Evolutionary conservation across 768 basidiomycete genomes (phyloP), one percentile per base, ranked within the genome.

Genomic region (Phlegmacium glaucopus): DNA sequence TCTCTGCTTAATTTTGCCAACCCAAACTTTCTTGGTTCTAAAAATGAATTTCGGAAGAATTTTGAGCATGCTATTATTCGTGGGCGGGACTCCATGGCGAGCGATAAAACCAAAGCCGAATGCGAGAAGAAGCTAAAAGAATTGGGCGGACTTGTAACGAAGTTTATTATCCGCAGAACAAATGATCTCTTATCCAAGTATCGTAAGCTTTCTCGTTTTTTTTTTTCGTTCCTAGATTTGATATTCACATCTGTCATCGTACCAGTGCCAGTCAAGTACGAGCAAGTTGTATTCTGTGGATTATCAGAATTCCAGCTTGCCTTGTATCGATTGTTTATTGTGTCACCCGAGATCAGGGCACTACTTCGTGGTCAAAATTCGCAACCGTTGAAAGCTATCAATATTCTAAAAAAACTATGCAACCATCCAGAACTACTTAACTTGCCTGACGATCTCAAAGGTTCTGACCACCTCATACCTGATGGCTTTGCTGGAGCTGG

Each of bases 181-280:
- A 97, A 97, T 60, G 94, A 96, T 59, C 69, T 97, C 16, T 72
- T 97, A 35, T 94, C 93, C 10, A 97, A 97, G 72, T 97, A 97
- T 59, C 67, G 94, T 94, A 51, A 54, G 91, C 80, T 9, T 25
- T 32, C 18, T 45, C 39, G 15, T 11, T 10, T 40, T 37, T n/a
- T 22, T 45, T 15, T 10, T 30, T 13, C 38, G n/a, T 11, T 39
- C 15, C 36, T n/a, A 38, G 12, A 37, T 55, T 49, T 39, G 32
- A 13, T 50, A 47, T 39, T 54, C 46, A 47, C 29, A 52, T 37
- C 9, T 18, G 22, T 22, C 22, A 22, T 5, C 22, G 5, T 40
- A 43, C 2, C 58, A 98, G 95, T 99, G 25, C 96, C 96, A 8
- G 92, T 99, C 69, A 99, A 99, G 66, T 98, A 98, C 69, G 96